A percentile compares a stretch with the other conserved stretches of the same genome.
phyloP scores from a whole-genome alignment of 352 stramenopile genomes.

The Chrysophaeum taylorii region DNA sequence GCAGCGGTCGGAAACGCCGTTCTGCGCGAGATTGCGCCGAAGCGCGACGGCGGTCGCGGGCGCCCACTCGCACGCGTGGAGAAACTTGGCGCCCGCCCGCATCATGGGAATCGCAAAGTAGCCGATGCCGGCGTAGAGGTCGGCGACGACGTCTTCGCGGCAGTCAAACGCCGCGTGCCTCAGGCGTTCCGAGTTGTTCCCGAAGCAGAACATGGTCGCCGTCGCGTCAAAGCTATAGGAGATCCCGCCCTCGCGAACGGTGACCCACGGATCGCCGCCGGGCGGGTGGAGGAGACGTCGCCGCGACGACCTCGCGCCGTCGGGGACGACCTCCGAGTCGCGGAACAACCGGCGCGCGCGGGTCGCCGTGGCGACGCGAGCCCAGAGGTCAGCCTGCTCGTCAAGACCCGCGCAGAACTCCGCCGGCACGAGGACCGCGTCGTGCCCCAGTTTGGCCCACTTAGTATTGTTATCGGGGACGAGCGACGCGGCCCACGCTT shows the following conservation, averaged over 20 bases:
- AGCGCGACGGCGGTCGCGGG: conserved; percentile 26
- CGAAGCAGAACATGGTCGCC: conserved; percentile 89
- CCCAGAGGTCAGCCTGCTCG: conserved; percentile 30
- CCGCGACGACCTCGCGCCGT: conserved; percentile 30
- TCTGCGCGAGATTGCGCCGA: neutral
- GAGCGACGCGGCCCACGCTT: neutral
- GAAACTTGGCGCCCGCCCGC: conserved; percentile 66
- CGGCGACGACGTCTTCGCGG: conserved; percentile 72
- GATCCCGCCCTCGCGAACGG: conserved; percentile 78
- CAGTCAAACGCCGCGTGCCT: conserved; percentile 70
- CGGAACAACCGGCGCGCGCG: conserved; percentile 31
- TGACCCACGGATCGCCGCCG: conserved; percentile 37
- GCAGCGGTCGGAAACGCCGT: neutral
- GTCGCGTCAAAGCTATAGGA: conserved; percentile 85
- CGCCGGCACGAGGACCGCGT: conserved; percentile 49
- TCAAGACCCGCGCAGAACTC: conserved; percentile 56
- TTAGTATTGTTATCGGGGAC: neutral
- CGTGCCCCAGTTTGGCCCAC: conserved; percentile 4
- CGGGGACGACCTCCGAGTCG: conserved; percentile 66
- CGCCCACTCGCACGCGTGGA: conserved; percentile 91
- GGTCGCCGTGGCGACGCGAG: neutral
- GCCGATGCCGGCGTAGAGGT: conserved; percentile 93
- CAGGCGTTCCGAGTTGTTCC: conserved; percentile 90
- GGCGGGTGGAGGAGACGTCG: neutral
- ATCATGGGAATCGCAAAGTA: conserved; percentile 91